phyloP scores from a whole-genome alignment of 139 green algal genomes.

The Chlorella vulgaris region DNA sequence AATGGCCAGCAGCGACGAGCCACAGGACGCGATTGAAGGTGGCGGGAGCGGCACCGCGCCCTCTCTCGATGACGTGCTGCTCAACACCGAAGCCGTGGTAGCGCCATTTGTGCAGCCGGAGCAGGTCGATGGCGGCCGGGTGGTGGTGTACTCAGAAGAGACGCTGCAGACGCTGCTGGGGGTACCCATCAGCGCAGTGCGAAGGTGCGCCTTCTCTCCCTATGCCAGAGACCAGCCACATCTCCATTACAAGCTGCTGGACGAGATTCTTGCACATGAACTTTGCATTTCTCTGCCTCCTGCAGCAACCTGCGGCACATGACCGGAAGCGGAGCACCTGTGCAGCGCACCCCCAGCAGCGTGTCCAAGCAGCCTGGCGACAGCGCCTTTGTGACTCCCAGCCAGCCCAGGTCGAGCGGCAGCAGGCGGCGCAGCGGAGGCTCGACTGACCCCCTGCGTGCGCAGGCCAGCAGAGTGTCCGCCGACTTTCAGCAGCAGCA shows the following conservation, averaged over 20 bases:
- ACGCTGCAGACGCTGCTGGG: background rate
- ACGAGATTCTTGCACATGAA: too few relatives aligned
- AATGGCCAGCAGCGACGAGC: background rate
- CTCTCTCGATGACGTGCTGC: background rate
- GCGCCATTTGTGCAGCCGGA: background rate
- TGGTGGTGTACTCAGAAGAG: background rate
- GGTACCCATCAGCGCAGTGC: background rate
- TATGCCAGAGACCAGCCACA: background rate
- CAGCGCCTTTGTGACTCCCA: background rate
- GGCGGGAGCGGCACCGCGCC: background rate
- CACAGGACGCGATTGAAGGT: background rate
- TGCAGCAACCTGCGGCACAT: background rate
- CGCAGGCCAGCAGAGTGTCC: constrained; percentile 8
- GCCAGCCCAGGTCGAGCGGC: background rate
- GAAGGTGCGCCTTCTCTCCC: background rate
- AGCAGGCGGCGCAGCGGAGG: background rate
- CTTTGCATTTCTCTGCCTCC: background rate
- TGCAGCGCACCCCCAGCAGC: background rate
- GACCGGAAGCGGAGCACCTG: background rate
- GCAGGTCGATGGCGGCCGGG: too few relatives aligned
- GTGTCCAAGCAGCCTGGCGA: background rate
- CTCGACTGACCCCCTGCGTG: background rate
- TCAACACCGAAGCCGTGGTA: background rate
- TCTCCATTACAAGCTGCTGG: background rate
- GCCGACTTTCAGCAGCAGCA: background rate